Base-by-base conservation (phyloP, 2,329 filamentous ascomycete genomes). In the Raffaelea albimanens region DNA sequence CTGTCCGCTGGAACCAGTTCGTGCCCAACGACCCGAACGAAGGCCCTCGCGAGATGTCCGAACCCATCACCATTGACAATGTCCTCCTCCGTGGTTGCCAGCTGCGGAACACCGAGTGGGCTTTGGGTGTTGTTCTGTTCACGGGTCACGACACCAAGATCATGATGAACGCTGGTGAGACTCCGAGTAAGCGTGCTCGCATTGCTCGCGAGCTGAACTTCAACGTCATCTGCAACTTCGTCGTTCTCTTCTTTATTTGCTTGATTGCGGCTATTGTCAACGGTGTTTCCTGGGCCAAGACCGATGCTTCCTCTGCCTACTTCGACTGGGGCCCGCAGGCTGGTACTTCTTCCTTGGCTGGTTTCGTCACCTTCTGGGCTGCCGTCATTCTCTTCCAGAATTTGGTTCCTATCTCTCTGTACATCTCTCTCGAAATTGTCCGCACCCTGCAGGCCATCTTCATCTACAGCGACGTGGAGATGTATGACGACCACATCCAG, bases 121-220 rank as follows among this genome's bases (percentile, higher is more conserved):
- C 89, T 46, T 76, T 98, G 5, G 93, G 90, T 46, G 78, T 98
- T 3, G 91, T 97, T 44, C 73, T 95, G 18, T 98, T 95, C 67
- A 97, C 93, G 14, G 93, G 93, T 31, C 82, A 90, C 60, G 91
- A 98, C 63, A 95, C 91, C 31, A 98, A 97, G 69, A 97, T 96
- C 63, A 98, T 98, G 93, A 85, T 96, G 70, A 98, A 98, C 62
- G 87, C 93, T 23, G 93, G 93, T 51, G 84, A 91, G 52, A 98
- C 93, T 2, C 93, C 94, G 13, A 95, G 82, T 63, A 98, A 98
- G 71, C 85, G 91, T 53, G 81, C 93, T 34, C 82, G 87, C 56
- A 90, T 98, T 58, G 87, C 90, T 46, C 84, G 88, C 53, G 90
- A 95, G 63, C 77, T 98, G 56, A 98, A 98, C 70, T 94, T 88